These are phyloP conservation scores for Acidiella bohemica DNA, from an alignment of 495 filamentous ascomycete genomes.

Conservation along the genomic window DNA sequence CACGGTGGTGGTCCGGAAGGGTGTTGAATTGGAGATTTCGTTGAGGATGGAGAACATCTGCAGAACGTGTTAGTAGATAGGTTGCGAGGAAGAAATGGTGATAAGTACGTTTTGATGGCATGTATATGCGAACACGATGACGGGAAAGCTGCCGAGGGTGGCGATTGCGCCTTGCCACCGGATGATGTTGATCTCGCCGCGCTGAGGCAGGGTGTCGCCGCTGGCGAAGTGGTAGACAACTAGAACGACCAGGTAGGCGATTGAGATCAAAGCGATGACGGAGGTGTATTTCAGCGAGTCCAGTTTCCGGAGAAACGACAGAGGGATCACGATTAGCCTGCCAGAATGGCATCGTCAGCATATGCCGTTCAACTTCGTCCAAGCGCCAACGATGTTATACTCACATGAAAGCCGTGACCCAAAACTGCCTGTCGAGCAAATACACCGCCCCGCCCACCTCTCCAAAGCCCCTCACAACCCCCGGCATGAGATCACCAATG, in stretches of 20 bases:
- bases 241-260: conserved; percentile 82
- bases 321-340: conserved; percentile 83
- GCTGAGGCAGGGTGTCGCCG: conserved; percentile 59
- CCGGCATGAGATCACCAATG: conserved; percentile 96
- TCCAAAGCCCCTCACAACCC: conserved; percentile 65
- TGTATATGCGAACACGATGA: conserved; percentile 96
- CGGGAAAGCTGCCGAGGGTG: conserved; percentile 72
- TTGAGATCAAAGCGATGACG: conserved; percentile 77
- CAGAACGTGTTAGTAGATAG: neutral
- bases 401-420: conserved; percentile 95
- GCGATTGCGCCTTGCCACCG: conserved; percentile 66
- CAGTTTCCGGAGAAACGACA: conserved; percentile 78
- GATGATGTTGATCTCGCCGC: conserved; percentile 58
- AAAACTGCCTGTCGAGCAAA: conserved; percentile 80
- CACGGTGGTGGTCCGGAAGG: conserved; percentile 65
- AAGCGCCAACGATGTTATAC: no score
- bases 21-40: conserved; percentile 77
- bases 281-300: conserved; percentile 97
- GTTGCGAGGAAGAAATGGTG: neutral
- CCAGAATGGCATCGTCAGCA: no score
- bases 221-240: conserved; percentile 79
- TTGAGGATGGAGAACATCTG: conserved; percentile 99
- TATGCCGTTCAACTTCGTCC: no score
- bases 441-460: conserved; percentile 46
- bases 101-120: conserved; percentile 82